Base-by-base conservation (phyloP, 73 alveolate genomes). In the Tetrahymena thermophila region DNA sequence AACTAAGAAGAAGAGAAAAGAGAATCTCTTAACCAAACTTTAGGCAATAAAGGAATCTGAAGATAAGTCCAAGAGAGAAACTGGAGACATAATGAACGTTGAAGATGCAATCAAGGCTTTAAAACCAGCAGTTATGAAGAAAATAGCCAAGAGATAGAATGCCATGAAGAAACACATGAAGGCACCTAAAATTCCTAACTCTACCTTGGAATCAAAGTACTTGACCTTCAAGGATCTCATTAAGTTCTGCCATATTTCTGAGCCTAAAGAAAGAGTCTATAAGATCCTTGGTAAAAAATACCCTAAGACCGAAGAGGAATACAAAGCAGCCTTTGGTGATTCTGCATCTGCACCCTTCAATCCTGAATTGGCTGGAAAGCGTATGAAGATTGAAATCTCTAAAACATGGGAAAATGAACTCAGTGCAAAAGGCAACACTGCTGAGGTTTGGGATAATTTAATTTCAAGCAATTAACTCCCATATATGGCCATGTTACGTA, bases 281-380 rank as follows among this genome's bases (percentile, higher is more conserved):
- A 93, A 89, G 28, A 31, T 96, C 21, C 71, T 96, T 23, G 96
- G 98, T 19, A 95, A 94, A 38, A 35, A 85, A 94, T 96, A 96
- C 93, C 98, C 98, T 34, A 34, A 56, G 35, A 96, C 96, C 17
- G 42, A 93, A 93, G 96, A 96, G 19, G 98, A 71, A n/a, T 96
- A 50, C 85, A 93, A 56, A 10, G 34, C 35, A 35, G n/a, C 95
- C 17, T 95, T 93, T 11, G 94, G 85, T 31, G 96, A 31, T 0
- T 43, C 56, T 35, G 96, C 83, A 35, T 94, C 71, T 21, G 25
- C 42, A 11, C 85, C 50, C 34, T 96, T 96, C 96, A 71, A 96
- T 25, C 85, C 96, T 16, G 57, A 96, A 50, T 44, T 37, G 96
- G 94, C 96, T 23, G 95, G 96, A 16, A 96, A 96, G 84, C 93